Evolutionary conservation across 208 protist genomes (phyloP).

Genomic region (Trypanosoma cruzi): DNA sequence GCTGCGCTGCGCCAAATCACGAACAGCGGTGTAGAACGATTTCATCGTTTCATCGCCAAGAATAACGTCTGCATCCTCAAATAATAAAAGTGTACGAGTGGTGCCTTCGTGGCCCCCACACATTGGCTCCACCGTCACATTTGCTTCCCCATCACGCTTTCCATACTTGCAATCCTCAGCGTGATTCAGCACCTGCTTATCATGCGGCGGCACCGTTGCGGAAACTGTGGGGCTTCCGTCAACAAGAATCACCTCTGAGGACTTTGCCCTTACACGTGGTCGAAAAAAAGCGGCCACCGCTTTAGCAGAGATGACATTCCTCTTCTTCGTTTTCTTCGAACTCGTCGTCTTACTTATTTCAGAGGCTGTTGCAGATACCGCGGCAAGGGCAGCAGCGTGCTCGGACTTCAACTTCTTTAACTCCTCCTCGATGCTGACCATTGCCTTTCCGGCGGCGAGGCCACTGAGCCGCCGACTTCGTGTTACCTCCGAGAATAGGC

Average conservation of each 20-base stretch:
- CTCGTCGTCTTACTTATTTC: slow-evolving; percentile 11
- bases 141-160: slow-evolving; percentile 5
- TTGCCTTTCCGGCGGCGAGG: slow-evolving; percentile 28
- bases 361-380: neutral
- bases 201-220: neutral
- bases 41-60: slow-evolving; percentile 69
- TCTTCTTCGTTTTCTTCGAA: slow-evolving; percentile 35
- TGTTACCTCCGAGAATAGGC: slow-evolving; percentile 80
- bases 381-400: slow-evolving; percentile 36
- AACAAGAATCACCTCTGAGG: slow-evolving; percentile 8
- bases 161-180: neutral
- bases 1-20: slow-evolving; percentile 71
- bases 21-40: slow-evolving; percentile 77
- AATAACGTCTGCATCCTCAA: slow-evolving; percentile 85
- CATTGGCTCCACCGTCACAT: neutral
- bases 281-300: slow-evolving; percentile 76
- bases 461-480: slow-evolving; percentile 65
- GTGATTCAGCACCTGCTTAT: neutral
- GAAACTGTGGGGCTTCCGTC: neutral
- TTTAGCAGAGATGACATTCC: slow-evolving; percentile 64
- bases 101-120: slow-evolving; percentile 5
- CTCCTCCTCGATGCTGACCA: slow-evolving; percentile 66
- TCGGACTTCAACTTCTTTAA: slow-evolving; percentile 66
- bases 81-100: slow-evolving; percentile 60
- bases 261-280: slow-evolving; percentile 7